These are phyloP conservation scores for Chalciporus pseudorubinellus DNA, from an alignment of 768 basidiomycete species.

Conservation along the genomic window DNA sequence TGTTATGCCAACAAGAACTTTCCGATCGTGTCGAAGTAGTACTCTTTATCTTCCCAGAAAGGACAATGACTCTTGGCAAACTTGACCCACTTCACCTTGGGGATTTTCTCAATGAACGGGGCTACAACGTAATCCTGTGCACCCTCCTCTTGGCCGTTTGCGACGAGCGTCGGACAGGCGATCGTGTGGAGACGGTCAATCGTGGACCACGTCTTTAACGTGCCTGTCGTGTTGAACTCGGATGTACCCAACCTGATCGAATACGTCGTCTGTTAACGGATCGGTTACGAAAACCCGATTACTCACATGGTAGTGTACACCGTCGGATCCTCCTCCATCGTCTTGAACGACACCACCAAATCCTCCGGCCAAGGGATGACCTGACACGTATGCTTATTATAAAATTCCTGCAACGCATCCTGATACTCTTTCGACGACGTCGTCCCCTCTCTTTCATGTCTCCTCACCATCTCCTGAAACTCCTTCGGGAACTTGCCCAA, in stretches of 20 bases:
- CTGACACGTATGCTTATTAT: slow-evolving; percentile 35
- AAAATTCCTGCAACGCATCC: slow-evolving; percentile 27
- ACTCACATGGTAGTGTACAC: slow-evolving; percentile 36
- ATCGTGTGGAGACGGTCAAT: slow-evolving; percentile 43
- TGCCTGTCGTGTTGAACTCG: slow-evolving; percentile 40
- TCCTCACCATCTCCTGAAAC: slow-evolving; percentile 26
- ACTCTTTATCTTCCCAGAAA: slow-evolving; percentile 13
- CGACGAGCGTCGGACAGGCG: slow-evolving; percentile 36
- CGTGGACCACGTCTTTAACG: slow-evolving; percentile 47
- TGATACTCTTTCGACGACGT: slow-evolving; percentile 33
- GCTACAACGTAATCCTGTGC: slow-evolving; percentile 34
- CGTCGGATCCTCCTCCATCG: slow-evolving; percentile 29
- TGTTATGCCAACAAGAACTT: slow-evolving; percentile 8
- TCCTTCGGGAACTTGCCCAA: slow-evolving; percentile 28
- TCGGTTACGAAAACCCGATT: not conserved
- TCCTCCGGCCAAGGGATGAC: slow-evolving; percentile 36
- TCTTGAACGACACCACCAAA: slow-evolving; percentile 24
- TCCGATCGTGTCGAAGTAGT: slow-evolving; percentile 8
- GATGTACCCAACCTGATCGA: slow-evolving; percentile 20
- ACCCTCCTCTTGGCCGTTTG: slow-evolving; percentile 38
- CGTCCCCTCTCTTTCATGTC: slow-evolving; percentile 36
- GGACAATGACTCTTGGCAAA: slow-evolving; percentile 21
- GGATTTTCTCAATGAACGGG: slow-evolving; percentile 35
- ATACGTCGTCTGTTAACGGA: not conserved
- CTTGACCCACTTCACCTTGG: slow-evolving; percentile 36